Evolutionary conservation across 129 eudicot genomes (phyloP), one percentile per base, ranked within the genome.

Genomic region (Centaurea solstitialis): DNA sequence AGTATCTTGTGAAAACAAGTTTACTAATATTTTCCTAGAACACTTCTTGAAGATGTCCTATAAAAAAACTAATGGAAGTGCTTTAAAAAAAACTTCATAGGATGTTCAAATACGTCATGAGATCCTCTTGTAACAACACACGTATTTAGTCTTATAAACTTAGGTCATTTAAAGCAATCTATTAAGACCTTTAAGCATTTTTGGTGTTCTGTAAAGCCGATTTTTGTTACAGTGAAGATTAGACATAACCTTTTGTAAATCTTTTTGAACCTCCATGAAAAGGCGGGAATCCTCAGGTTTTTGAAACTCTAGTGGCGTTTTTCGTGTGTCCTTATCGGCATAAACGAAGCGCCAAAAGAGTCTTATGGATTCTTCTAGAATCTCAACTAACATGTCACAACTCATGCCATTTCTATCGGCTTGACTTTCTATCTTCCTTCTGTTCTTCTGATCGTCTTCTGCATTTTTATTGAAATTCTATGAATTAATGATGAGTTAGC

Each of bases 341-440:
- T 81, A 83, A 45, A 92, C 73, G 64, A 92, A 89, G 17, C 78
- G 70, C 97, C 97, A 92, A n/a, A 87, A 84, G 30, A 86, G 82
- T 77, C 94, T 83, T 67, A 92, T 89, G 6, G 97, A 87, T 82
- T 89, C 97, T 77, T 92, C 97, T 10, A 89, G 57, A 20, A 86
- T 92, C 70, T 92, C 97, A 41, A 89, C 90, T 76, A 92, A 76
- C 86, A 81, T 65, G 59, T 86, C 87, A 43, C 88, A 87, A 10
- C 94, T 86, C 20, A 92, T 79, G 38, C 69, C 80, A n/a, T 89
- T 89, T n/a, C 78, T 84, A 64, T 59, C 76, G 17, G 68, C 87
- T 37, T 17, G 70, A 24, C 11, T 80, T 68, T 76, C 79, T 26
- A 64, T 80, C 74, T 76, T 90, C 87, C 50, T 86, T 62, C 47